These are phyloP conservation scores for Geoglossum cookeanum DNA, from an alignment of 2,329 filamentous ascomycete species.

Conservation along the genomic window DNA sequence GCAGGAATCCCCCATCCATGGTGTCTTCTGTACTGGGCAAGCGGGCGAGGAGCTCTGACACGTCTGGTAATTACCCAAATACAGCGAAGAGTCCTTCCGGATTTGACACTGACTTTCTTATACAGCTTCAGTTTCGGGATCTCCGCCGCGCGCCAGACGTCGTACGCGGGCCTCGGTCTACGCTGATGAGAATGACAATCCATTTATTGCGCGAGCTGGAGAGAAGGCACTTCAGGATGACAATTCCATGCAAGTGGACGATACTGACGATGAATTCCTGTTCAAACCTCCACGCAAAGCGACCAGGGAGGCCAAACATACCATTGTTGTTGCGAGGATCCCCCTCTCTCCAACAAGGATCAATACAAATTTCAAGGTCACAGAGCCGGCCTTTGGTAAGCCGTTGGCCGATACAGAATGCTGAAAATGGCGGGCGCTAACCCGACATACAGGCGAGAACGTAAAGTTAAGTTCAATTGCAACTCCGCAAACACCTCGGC, in stretches of 20 bases:
- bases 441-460: conserved; percentile 23
- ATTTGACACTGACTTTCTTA: conserved; percentile 9
- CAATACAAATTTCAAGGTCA: conserved; percentile 24
- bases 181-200: conserved; percentile 51
- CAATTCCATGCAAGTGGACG: conserved; percentile 27
- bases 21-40: conserved; percentile 27
- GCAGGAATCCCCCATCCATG: conserved; percentile 13
- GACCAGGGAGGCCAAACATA: conserved; percentile 16
- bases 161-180: conserved; percentile 27
- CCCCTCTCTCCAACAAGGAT: conserved; percentile 27
- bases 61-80: conserved; percentile 18
- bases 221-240: conserved; percentile 19
- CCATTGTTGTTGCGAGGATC: conserved; percentile 22
- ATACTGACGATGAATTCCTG: conserved; percentile 18
- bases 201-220: conserved; percentile 23
- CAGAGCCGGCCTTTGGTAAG: conserved; percentile 21
- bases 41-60: conserved; percentile 22
- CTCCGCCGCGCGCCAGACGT: conserved; percentile 24
- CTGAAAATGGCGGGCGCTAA: conserved; percentile 1
- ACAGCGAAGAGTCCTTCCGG: conserved; percentile 8
- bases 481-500: conserved; percentile 53
- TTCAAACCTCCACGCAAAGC: conserved; percentile 15
- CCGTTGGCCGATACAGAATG: not conserved
- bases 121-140: conserved; percentile 8
- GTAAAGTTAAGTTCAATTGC: conserved; percentile 16